Evolutionary conservation across 2,329 filamentous ascomycete species (phyloP).

Genomic region (Phialocephala sp.): DNA sequence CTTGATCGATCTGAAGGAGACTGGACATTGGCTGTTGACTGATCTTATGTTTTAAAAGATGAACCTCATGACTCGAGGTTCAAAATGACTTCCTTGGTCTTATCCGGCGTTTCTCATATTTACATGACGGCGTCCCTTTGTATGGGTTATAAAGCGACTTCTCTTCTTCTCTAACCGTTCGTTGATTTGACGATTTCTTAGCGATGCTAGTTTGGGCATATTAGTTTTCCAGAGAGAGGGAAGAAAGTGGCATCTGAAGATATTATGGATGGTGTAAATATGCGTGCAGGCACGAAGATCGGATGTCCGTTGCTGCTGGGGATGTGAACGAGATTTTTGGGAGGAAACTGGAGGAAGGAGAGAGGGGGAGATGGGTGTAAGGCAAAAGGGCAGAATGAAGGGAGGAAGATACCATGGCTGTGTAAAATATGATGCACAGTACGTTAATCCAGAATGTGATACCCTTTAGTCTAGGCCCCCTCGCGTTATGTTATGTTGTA

Average conservation of each 20-base stretch:
- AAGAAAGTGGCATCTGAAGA: neutral
- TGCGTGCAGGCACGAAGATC: slow-evolving; percentile 29
- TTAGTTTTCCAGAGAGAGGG: neutral
- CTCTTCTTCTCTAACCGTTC: slow-evolving; percentile 8
- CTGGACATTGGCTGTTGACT: neutral
- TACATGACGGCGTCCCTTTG: slow-evolving; percentile 9
- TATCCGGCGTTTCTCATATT: slow-evolving; percentile 8
- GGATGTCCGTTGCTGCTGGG: neutral
- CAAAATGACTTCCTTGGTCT: neutral
- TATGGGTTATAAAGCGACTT: slow-evolving; percentile 13
- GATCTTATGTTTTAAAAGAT: slow-evolving; percentile 13
- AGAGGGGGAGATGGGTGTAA: neutral
- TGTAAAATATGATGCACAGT: slow-evolving; percentile 29
- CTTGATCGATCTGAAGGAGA: no score
- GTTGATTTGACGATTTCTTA: slow-evolving; percentile 9
- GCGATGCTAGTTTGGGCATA: slow-evolving; percentile 4
- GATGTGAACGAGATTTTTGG: neutral
- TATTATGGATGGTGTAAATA: slow-evolving; percentile 23
- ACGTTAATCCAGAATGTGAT: slow-evolving; percentile 30
- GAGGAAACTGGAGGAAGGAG: neutral
- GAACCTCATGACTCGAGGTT: slow-evolving; percentile 7
- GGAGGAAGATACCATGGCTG: slow-evolving; percentile 23
- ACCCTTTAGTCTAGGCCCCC: slow-evolving; percentile 23
- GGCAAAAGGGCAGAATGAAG: neutral
- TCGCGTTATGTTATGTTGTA: neutral